Evolutionary conservation across 2,329 filamentous ascomycete species (phyloP).

Genomic region (Pseudogymnoascus pannorum): DNA sequence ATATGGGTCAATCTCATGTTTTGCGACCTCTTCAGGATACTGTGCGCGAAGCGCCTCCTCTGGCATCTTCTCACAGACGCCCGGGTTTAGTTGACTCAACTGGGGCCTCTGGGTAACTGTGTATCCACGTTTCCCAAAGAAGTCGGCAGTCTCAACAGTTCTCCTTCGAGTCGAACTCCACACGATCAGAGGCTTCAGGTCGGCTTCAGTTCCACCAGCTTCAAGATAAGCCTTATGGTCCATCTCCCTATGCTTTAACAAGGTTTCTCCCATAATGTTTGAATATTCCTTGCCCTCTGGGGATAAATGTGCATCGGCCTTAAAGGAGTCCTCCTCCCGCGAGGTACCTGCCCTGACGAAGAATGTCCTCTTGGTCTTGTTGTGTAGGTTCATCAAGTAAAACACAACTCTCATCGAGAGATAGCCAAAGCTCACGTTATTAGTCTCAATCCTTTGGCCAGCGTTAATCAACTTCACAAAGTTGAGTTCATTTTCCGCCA

Average conservation of each 20-base stretch:
- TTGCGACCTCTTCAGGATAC: slow-evolving; percentile 84
- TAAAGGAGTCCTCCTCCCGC: slow-evolving; percentile 84
- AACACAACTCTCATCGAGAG: slow-evolving; percentile 96
- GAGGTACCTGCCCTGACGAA: slow-evolving; percentile 85
- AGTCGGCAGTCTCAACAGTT: slow-evolving; percentile 83
- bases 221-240: slow-evolving; percentile 66
- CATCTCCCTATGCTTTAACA: slow-evolving; percentile 75
- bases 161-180: slow-evolving; percentile 92
- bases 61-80: slow-evolving; percentile 89
- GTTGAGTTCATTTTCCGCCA: slow-evolving; percentile 89
- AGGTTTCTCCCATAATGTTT: slow-evolving; percentile 73
- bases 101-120: slow-evolving; percentile 87
- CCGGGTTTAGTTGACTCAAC: slow-evolving; percentile 95
- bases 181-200: slow-evolving; percentile 73
- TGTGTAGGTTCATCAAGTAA: slow-evolving; percentile 94
- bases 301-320: slow-evolving; percentile 78
- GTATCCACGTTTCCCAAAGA: slow-evolving; percentile 71
- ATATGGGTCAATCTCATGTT: slow-evolving; percentile 91
- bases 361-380: slow-evolving; percentile 89
- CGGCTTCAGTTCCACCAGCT: slow-evolving; percentile 58
- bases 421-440: slow-evolving; percentile 95
- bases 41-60: slow-evolving; percentile 72
- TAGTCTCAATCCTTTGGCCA: slow-evolving; percentile 85
- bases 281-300: slow-evolving; percentile 75
- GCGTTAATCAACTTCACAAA: slow-evolving; percentile 99